Evolutionary conservation across 371 early-diverging fungal genomes (phyloP).

Genomic region (Syncephalis plumigaleata): DNA sequence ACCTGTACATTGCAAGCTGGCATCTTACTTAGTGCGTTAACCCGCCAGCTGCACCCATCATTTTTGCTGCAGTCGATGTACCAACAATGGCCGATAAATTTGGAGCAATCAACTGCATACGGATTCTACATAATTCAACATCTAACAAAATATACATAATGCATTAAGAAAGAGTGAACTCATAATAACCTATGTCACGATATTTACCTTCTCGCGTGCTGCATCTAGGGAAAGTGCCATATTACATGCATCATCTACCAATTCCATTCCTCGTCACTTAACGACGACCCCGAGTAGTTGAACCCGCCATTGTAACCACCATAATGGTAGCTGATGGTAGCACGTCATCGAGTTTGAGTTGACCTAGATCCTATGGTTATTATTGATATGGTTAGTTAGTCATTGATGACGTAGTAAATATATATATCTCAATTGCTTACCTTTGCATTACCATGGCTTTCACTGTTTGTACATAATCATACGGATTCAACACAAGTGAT

Average conservation of each 20-base stretch:
- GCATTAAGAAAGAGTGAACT: background rate
- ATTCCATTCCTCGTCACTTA: slow-evolving; percentile 38
- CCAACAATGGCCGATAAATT: slow-evolving; percentile 83
- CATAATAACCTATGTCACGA: background rate
- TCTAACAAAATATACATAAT: slow-evolving; percentile 13
- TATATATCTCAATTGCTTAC: slow-evolving; percentile 7
- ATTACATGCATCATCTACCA: slow-evolving; percentile 69
- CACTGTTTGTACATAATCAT: slow-evolving; percentile 81
- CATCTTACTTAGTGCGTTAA: slow-evolving; percentile 71
- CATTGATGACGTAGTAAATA: background rate
- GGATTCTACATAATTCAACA: slow-evolving; percentile 81
- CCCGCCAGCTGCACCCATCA: slow-evolving; percentile 86
- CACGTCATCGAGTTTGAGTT: slow-evolving; percentile 51
- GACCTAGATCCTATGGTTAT: slow-evolving; percentile 27
- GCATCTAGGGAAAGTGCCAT: slow-evolving; percentile 54
- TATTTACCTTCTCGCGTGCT: slow-evolving; percentile 40
- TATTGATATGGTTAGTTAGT: background rate
- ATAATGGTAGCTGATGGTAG: slow-evolving; percentile 75
- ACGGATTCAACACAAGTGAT: slow-evolving; percentile 62
- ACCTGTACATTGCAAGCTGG: slow-evolving; percentile 82
- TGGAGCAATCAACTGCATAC: slow-evolving; percentile 87
- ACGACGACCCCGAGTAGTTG: slow-evolving; percentile 57
- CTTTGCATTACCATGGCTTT: slow-evolving; percentile 54
- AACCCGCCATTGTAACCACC: slow-evolving; percentile 84
- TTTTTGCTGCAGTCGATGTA: slow-evolving; percentile 71